phyloP scores from a whole-genome alignment of 140 eudicot genomes.

The Flaveria floridana region DNA sequence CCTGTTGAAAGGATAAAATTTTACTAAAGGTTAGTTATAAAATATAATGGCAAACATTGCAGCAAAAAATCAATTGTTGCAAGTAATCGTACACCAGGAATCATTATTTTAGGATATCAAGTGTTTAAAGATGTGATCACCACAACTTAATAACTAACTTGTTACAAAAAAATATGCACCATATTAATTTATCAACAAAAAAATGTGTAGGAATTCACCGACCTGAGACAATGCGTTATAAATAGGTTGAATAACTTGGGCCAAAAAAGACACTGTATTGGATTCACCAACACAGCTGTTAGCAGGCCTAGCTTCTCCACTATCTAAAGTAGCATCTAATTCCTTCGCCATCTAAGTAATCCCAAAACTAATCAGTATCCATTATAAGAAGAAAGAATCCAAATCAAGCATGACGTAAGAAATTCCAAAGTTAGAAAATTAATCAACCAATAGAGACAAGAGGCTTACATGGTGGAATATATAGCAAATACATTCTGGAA shows the following conservation, averaged over 20 bases:
- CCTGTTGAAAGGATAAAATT: constrained; percentile 48
- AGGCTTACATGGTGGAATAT: constrained; percentile 85
- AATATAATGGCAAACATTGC: constrained; percentile 3
- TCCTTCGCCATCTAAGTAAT: constrained; percentile 91
- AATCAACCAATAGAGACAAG: constrained; percentile 24
- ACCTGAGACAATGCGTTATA: constrained; percentile 55
- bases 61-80: neutral
- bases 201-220: constrained; percentile 26
- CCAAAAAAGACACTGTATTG: constrained; percentile 65
- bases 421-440: neutral
- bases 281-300: constrained; percentile 55
- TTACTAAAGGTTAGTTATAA: constrained; percentile 13
- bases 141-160: constrained; percentile 6
- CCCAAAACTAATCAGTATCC: constrained; percentile 11
- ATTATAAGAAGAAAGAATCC: neutral
- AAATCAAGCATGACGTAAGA: neutral
- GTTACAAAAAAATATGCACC: neutral
- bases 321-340: constrained; percentile 84
- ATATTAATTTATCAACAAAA: neutral
- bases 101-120: constrained; percentile 12
- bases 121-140: neutral
- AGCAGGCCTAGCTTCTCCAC: constrained; percentile 73
- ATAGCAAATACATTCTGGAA: constrained; percentile 98
- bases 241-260: constrained; percentile 63
- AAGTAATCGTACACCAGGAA: neutral